Evolutionary conservation across 1,284 basidiomycete species (phyloP).

Genomic region (Tilletia walkeri): DNA sequence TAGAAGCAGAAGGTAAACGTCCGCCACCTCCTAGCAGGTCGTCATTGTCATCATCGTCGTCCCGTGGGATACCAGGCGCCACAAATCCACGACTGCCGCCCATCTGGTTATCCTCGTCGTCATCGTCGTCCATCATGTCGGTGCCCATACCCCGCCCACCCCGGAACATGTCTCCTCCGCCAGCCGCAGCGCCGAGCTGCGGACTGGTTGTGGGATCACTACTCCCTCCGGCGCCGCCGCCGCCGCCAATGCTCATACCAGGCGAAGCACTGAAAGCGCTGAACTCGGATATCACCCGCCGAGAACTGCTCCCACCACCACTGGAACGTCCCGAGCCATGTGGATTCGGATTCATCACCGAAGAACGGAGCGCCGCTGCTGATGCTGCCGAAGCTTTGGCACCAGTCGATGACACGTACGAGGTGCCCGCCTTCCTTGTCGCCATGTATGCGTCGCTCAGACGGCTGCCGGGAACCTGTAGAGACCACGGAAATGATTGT

Average conservation of each 20-base stretch:
- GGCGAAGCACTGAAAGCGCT: slow-evolving; percentile 43
- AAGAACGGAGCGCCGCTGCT: slow-evolving; percentile 1
- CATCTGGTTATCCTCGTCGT: slow-evolving; percentile 41
- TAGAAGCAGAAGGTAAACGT: slow-evolving; percentile 28
- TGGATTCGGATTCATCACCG: neutral
- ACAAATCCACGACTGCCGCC: neutral
- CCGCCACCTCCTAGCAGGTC: slow-evolving; percentile 20
- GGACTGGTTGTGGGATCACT: neutral
- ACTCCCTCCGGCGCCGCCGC: too few species aligned
- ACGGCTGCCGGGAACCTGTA: slow-evolving; percentile 62
- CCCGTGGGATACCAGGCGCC: slow-evolving; percentile 1
- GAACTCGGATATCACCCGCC: slow-evolving; percentile 46
- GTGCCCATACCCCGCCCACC: neutral
- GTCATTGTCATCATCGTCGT: slow-evolving; percentile 32
- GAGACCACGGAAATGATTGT: neutral
- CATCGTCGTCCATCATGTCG: slow-evolving; percentile 43
- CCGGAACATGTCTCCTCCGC: neutral
- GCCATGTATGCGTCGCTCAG: slow-evolving; percentile 50
- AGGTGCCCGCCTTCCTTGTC: slow-evolving; percentile 35
- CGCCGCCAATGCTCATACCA: slow-evolving; percentile 36
- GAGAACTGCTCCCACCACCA: slow-evolving; percentile 16
- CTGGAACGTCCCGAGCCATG: neutral
- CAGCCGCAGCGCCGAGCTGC: neutral
- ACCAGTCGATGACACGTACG: slow-evolving; percentile 22
- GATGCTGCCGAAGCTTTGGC: neutral